Base-by-base conservation (phyloP, 495 filamentous ascomycete species). In the Haplographium delicatum region DNA sequence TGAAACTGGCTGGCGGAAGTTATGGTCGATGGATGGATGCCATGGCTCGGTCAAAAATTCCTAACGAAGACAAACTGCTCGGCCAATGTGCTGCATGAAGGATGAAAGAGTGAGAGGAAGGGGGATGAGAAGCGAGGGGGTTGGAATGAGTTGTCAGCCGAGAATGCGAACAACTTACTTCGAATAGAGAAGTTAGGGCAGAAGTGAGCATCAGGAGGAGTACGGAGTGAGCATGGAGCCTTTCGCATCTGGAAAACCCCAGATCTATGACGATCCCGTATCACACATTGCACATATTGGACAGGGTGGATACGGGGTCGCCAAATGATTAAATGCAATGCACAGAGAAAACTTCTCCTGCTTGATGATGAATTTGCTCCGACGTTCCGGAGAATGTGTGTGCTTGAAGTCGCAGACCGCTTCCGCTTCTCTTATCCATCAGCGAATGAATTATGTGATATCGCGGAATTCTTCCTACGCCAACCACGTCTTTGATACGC, bases 31-130 rank as follows among this genome's bases (percentile, higher is more conserved):
- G 35, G 35, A 13, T 15, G 9, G 16, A 19, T 3, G 35, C 4
- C 11, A 37, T 35, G 33, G 46, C 30, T 34, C 3, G 23, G 33
- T 27, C 46, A 5, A 41, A 18, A 33, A 40, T 25, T 27, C 25
- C 25, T n/a, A n/a, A n/a, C n/a, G n/a, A n/a, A n/a, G n/a, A n/a
- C n/a, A n/a, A n/a, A n/a, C n/a, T n/a, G n/a, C n/a, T n/a, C n/a
- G 13, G 46, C 33, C 13, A 18, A 15, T 24, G 16, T 40, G 34
- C 33, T 50, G 47, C 35, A 41, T 26, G 37, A 24, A 42, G 47
- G 27, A n/a, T 40, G 46, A 49, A 25, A 23, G 25, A 35, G 20
- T 24, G 34, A 47, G 16, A 30, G 44, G n/a, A 6, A 16, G 4
- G 15, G 44, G 19, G 44, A 19, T 47, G 28, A 33, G 44, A 20